Conservation (phyloP, 257 asterid genomes). For the Nicotiana noctiflora region DNA sequence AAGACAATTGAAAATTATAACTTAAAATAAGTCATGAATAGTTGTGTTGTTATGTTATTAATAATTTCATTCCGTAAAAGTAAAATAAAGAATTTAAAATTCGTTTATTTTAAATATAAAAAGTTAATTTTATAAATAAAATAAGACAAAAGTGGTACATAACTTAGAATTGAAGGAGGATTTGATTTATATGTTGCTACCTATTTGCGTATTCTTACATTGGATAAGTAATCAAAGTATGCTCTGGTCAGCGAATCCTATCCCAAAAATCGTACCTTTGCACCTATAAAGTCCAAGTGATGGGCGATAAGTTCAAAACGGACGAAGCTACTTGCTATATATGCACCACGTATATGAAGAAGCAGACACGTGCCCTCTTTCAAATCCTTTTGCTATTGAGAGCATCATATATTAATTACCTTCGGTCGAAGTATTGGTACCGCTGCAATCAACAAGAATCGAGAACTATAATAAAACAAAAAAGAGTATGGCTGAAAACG, state of each 20-base stretch:
- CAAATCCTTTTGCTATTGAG: background rate
- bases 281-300: background rate
- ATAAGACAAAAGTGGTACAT: no score
- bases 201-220: no score
- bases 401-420: background rate
- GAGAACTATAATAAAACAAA: background rate
- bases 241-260: background rate
- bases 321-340: background rate
- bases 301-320: background rate
- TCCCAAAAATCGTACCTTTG: background rate
- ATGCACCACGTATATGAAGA: background rate
- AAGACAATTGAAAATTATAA: no score
- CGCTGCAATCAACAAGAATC: background rate
- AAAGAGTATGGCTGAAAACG: slow-evolving; percentile 8
- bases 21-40: no score
- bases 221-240: background rate
- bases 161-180: no score
- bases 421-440: background rate
- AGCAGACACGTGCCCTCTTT: background rate
- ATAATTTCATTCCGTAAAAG: no score
- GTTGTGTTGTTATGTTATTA: no score
- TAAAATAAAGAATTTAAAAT: no score
- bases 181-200: background rate
- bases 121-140: no score
- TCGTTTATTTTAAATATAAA: no score